These are phyloP conservation scores for Leptographium flavum DNA, from an alignment of 2,329 filamentous ascomycete species.

Conservation along the genomic window DNA sequence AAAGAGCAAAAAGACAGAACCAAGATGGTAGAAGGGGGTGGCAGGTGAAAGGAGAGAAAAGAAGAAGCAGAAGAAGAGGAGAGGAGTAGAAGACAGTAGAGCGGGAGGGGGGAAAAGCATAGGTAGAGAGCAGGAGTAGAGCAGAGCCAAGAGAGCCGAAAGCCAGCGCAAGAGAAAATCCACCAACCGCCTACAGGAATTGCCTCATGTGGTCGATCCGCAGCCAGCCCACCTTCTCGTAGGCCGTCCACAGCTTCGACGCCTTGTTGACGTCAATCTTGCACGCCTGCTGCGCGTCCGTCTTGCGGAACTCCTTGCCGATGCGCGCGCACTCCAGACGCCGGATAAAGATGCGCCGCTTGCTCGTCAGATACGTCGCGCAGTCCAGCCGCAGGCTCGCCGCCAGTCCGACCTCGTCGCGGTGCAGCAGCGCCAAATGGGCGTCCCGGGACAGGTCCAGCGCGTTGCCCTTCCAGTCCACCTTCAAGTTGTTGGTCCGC, in stretches of 20 bases:
- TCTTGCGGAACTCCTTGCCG: slow-evolving; percentile 83
- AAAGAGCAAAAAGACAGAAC: background rate
- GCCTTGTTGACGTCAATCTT: slow-evolving; percentile 98
- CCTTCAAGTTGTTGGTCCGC: slow-evolving; percentile 59
- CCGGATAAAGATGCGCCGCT: slow-evolving; percentile 76
- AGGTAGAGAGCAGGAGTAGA: background rate
- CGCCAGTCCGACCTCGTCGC: slow-evolving; percentile 64
- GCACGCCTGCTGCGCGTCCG: slow-evolving; percentile 89
- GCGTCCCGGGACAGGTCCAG: slow-evolving; percentile 65
- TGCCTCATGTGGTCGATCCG: slow-evolving; percentile 31
- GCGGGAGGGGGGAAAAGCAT: background rate
- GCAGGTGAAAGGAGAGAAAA: background rate
- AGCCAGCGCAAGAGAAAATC: no score
- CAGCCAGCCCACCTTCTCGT: slow-evolving; percentile 77
- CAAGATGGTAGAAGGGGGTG: no score
- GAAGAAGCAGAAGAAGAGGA: background rate
- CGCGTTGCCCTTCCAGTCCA: slow-evolving; percentile 73
- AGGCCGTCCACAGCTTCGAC: slow-evolving; percentile 81
- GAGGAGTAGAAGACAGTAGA: no score
- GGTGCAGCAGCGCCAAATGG: slow-evolving; percentile 55
- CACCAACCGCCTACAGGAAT: slow-evolving; percentile 3
- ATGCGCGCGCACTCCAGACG: slow-evolving; percentile 53
- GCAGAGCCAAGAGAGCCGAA: no score
- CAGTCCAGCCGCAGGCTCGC: slow-evolving; percentile 70
- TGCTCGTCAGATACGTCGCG: slow-evolving; percentile 81